These are phyloP conservation scores for Plenodomus tracheiphilus DNA, from an alignment of 2,329 filamentous ascomycete genomes.

Conservation along the genomic window DNA sequence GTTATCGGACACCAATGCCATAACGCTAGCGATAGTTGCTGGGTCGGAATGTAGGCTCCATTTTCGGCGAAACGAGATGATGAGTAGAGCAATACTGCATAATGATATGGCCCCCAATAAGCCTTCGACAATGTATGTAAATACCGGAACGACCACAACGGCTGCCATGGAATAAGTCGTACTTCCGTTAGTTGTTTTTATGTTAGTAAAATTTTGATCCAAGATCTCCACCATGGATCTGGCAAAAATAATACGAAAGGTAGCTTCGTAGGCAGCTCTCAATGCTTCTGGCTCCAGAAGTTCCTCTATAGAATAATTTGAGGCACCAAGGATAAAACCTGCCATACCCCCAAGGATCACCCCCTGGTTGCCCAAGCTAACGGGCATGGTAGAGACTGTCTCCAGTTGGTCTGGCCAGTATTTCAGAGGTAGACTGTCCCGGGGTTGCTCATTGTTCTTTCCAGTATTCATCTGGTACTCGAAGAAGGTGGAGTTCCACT, in stretches of 20 bases:
- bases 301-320: constrained; percentile 35
- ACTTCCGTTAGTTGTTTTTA: constrained; percentile 19
- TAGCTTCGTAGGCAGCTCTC: too few species aligned
- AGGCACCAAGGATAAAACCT: too few species aligned
- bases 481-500: constrained; percentile 47
- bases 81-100: constrained; percentile 23
- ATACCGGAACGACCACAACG: constrained; percentile 44
- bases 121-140: constrained; percentile 44
- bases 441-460: neutral
- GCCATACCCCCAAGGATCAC: too few species aligned
- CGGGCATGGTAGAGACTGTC: constrained; percentile 10
- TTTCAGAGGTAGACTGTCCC: constrained; percentile 11
- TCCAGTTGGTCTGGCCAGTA: constrained; percentile 14
- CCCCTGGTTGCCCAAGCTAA: neutral
- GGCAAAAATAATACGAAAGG: constrained; percentile 49
- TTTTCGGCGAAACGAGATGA: constrained; percentile 19
- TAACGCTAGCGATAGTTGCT: constrained; percentile 41
- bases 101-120: constrained; percentile 35
- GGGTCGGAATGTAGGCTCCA: constrained; percentile 39
- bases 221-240: constrained; percentile 41
- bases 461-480: constrained; percentile 31
- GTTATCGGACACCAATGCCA: constrained; percentile 37
- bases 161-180: constrained; percentile 37
- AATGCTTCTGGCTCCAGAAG: too few species aligned
- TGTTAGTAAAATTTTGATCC: constrained; percentile 4